A percentile compares a stretch with the other conserved stretches of the same genome.
Evolutionary conservation across 495 filamentous ascomycete genomes (phyloP).

Genomic region (Penicillium silybi): DNA sequence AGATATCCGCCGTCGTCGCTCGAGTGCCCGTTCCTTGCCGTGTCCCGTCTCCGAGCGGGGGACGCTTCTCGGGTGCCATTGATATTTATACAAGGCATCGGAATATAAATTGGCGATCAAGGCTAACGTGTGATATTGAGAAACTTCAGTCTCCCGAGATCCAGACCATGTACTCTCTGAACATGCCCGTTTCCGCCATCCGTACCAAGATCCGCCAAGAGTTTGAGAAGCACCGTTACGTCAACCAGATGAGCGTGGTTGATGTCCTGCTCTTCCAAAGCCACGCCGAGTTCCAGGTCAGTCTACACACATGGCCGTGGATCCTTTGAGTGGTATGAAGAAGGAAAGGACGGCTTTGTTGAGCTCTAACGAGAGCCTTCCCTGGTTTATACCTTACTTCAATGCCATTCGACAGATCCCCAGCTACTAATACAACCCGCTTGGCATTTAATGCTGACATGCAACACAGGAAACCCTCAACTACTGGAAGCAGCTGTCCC

Average conservation of each 20-base stretch:
- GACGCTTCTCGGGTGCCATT: background rate
- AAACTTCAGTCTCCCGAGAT: conserved; percentile 80
- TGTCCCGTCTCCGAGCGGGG: background rate
- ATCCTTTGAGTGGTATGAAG: background rate
- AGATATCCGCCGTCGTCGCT: background rate
- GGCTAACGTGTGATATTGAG: conserved; percentile 17
- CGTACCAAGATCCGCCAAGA: conserved; percentile 95
- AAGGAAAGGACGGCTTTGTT: background rate
- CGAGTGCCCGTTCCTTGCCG: background rate
- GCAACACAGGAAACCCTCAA: conserved; percentile 84
- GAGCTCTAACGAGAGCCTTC: background rate
- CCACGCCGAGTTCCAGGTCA: conserved; percentile 83
- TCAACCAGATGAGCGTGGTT: conserved; percentile 79
- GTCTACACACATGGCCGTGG: background rate
- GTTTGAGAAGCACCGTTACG: conserved; percentile 93
- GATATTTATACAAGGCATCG: background rate
- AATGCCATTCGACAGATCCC: background rate
- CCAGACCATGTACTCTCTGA: conserved; percentile 91
- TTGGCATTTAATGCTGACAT: background rate
- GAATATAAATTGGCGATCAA: background rate
- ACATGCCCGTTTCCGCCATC: conserved; percentile 79
- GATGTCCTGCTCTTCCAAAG: conserved; percentile 86
- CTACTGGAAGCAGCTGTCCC: conserved; percentile 96
- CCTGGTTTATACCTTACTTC: background rate
- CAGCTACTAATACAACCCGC: background rate